Evolutionary conservation across 2,329 filamentous ascomycete species (phyloP).

Genomic region (Paracoccidioides brasiliensis): DNA sequence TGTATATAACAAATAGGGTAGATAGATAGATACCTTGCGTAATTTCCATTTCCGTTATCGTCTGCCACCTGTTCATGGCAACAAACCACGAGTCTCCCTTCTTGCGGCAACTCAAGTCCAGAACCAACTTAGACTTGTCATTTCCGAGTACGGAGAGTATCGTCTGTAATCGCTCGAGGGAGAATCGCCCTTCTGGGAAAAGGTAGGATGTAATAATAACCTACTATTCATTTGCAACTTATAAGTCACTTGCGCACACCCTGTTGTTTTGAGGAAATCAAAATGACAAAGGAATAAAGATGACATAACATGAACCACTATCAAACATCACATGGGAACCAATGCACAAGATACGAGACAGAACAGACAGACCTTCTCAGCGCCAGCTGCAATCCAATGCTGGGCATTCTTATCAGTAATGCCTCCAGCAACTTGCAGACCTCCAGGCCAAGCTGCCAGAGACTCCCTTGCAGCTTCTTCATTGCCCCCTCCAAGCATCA

Average conservation of each 20-base stretch:
- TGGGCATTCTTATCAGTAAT: slow-evolving; percentile 74
- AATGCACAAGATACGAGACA: neutral
- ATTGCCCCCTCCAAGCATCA: slow-evolving; percentile 89
- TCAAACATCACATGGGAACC: neutral
- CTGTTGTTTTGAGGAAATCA: neutral
- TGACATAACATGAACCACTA: neutral
- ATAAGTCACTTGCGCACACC: slow-evolving; percentile 1
- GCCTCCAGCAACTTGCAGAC: slow-evolving; percentile 85
- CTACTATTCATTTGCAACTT: slow-evolving; percentile 37
- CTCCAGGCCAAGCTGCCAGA: slow-evolving; percentile 61
- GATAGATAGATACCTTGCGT: slow-evolving; percentile 52
- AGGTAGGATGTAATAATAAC: slow-evolving; percentile 95
- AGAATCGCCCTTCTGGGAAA: slow-evolving; percentile 75
- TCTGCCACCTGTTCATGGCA: slow-evolving; percentile 99
- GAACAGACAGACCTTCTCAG: slow-evolving; percentile 58
- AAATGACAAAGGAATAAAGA: neutral
- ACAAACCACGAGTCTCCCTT: slow-evolving; percentile 75
- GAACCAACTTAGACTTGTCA: slow-evolving; percentile 71
- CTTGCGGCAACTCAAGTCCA: slow-evolving; percentile 83
- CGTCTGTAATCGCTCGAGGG: slow-evolving; percentile 57
- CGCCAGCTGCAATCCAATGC: slow-evolving; percentile 76
- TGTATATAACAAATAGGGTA: neutral
- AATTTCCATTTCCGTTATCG: slow-evolving; percentile 90
- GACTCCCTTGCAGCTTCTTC: slow-evolving; percentile 66
- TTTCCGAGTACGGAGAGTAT: slow-evolving; percentile 60